A percentile compares a stretch with the other conserved stretches of the same genome.
phyloP scores from a whole-genome alignment of 305 asterid species.

The Fraxinus sp. region DNA sequence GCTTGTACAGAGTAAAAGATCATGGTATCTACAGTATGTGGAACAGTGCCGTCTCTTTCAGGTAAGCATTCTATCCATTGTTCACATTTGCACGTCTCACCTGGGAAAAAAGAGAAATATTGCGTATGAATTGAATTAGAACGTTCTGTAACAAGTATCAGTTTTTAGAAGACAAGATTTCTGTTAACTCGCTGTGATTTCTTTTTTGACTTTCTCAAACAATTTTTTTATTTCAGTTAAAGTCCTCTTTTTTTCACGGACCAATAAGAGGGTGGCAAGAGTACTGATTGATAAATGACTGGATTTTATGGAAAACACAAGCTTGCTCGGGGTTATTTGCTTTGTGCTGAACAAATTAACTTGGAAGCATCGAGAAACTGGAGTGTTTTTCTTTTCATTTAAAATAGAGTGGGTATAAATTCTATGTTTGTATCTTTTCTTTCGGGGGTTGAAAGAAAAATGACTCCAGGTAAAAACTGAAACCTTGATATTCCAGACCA shows the following conservation, averaged over 20 bases:
- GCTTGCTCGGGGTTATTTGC: conserved; percentile 9
- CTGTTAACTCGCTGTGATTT: not conserved
- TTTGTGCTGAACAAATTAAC: conserved; percentile 11
- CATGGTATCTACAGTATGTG: conserved; percentile 60
- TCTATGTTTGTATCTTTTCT: not conserved
- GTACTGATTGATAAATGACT: not conserved
- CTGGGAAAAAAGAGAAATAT: not conserved
- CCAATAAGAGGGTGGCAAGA: not conserved
- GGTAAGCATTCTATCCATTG: conserved; percentile 21
- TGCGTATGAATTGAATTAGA: not conserved
- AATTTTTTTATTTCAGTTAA: conserved; percentile 28
- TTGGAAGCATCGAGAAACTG: conserved; percentile 4
- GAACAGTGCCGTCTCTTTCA: conserved; percentile 44
- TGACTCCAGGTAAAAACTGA: not conserved
- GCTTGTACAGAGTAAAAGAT: conserved; percentile 53
- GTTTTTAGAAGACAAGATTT: not conserved
- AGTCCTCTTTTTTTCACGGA: not conserved
- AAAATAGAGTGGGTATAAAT: not conserved
- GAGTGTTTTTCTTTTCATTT: not conserved
- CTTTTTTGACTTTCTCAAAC: not conserved
- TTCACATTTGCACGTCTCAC: not conserved
- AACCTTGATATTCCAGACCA: not conserved
- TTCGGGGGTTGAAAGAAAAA: not conserved
- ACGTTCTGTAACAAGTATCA: not conserved
- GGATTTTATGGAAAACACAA: not conserved